Conservation (phyloP, 192 early-diverging fungal species). For the Podila verticillata region DNA sequence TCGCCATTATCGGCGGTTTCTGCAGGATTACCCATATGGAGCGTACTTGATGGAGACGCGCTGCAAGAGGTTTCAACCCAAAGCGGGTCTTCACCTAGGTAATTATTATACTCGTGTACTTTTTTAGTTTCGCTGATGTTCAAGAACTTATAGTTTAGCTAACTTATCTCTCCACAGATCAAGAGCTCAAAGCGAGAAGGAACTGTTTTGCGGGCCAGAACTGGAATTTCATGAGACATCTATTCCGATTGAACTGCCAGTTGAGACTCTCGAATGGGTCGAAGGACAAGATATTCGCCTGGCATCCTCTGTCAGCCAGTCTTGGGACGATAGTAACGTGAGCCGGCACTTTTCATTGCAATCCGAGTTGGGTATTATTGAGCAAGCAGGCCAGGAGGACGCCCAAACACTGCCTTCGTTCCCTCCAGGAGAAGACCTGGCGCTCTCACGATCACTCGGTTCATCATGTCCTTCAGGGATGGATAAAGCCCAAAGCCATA, state of each 20-base stretch:
- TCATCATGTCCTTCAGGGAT: background rate
- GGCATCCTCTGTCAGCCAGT: background rate
- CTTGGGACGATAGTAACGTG: background rate
- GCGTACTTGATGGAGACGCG: background rate
- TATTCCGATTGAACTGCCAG: too few species aligned
- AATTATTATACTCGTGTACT: too few species aligned
- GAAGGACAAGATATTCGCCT: background rate
- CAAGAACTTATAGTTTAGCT: too few species aligned
- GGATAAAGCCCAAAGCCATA: background rate
- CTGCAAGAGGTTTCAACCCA: background rate
- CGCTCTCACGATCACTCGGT: background rate
- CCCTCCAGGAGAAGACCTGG: background rate
- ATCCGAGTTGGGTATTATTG: slow-evolving; percentile 1
- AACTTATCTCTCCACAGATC: too few species aligned
- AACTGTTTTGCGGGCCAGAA: too few species aligned
- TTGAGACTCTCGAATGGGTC: background rate
- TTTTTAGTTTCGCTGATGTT: too few species aligned
- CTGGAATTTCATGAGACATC: too few species aligned
- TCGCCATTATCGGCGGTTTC: slow-evolving; percentile 18
- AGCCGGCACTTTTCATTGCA: background rate
- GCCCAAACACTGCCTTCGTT: background rate
- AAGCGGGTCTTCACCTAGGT: too few species aligned
- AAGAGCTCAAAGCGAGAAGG: too few species aligned
- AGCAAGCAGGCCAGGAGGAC: background rate
- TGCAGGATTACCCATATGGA: slow-evolving; percentile 5